Base-by-base conservation (phyloP, 2,329 filamentous ascomycete genomes). In the Dothideomycetidae sp. region DNA sequence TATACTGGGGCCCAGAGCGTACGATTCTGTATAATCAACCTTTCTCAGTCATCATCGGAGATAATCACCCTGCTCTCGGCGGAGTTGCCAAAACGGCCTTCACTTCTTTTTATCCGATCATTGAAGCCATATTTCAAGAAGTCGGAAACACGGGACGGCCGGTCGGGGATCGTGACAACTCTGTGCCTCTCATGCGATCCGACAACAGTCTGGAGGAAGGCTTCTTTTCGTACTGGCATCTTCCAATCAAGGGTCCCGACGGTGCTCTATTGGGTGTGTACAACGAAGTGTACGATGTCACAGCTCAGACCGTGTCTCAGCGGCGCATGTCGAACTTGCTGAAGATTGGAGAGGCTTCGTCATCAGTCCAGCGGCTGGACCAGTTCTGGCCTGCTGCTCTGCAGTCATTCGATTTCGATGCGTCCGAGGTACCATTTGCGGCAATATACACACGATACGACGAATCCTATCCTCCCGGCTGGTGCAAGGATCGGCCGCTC, bases 1-100 rank as follows among this genome's bases (percentile, higher is more conserved):
- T 38, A 1, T 26, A 18, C 10, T n/a, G 31, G 19, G 36, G 39
- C 5, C 31, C 32, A 5, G 21, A 42, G 4, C 30, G 40, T 17
- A 13, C 39, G 5, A 31, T 34, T 7, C 18, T 44, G 10, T 44
- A 44, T 10, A 44, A 44, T 28, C 39, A 44, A 31, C 39, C 28
- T 12, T 44, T 39, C 14, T 31, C 23, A 5, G 21, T 19, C 11
- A 11, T 41, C 15, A 37, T 40, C 5, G 39, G 29, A 5, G n/a
- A 17, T 2, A 13, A 26, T 10, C 44, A 42, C 12, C 39, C 36
- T 5, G 36, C 36, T 3, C 12, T 38, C 5, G 36, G 36, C 3
- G 28, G 15, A 23, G 23, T 30, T 2, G 36, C 36, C 12, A 32
- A 33, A 12, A 11, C 28, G 2, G 16, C 16, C 10, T 38, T 38